Conservation (phyloP, 176 grass and related monocot species). For the Leersia perrieri region DNA sequence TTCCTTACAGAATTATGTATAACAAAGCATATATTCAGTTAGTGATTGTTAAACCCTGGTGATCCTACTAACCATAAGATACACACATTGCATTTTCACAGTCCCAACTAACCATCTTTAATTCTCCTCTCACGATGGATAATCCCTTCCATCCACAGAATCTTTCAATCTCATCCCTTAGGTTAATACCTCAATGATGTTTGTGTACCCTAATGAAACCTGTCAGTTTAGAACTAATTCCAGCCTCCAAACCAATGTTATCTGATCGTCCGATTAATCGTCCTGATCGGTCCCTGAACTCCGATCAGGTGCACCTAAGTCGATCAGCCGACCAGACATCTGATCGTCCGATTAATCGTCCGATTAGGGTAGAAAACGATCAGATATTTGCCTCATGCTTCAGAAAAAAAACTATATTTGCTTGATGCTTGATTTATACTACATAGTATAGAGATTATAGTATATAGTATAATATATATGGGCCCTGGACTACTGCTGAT, state of each 20-base stretch:
- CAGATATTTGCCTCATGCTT: no score
- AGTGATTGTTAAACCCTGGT: neutral
- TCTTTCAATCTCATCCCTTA: neutral
- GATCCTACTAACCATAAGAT: neutral
- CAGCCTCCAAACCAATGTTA: neutral
- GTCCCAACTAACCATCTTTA: neutral
- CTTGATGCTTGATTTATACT: no score
- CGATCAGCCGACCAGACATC: no score
- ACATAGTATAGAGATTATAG: no score
- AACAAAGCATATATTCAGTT: neutral
- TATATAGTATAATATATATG: no score
- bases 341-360: no score
- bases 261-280: no score
- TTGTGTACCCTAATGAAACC: neutral
- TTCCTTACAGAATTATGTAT: neutral
- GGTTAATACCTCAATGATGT: neutral
- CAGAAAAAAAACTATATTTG: no score
- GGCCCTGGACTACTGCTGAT: no score
- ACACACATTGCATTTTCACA: neutral
- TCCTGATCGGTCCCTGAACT: no score
- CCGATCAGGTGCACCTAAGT: no score
- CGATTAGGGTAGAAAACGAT: no score
- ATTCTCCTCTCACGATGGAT: neutral
- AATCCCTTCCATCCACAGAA: neutral
- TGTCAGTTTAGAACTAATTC: neutral